Evolutionary conservation across 768 basidiomycete species (phyloP), one percentile per base, ranked within the genome.

Genomic region (Pisolithus microcarpus): DNA sequence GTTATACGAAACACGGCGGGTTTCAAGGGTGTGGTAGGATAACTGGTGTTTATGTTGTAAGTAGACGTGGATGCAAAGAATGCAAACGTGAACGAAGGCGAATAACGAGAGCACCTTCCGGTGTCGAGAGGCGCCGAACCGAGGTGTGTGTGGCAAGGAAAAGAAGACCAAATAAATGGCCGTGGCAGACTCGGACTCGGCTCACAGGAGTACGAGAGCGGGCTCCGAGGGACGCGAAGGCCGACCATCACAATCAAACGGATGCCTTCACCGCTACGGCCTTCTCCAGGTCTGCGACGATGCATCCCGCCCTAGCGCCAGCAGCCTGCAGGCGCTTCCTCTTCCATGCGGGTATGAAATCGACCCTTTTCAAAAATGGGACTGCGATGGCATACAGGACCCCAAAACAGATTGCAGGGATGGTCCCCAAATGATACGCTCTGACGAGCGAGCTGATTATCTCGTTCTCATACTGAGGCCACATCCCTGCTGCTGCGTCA

Each of bases 361-460:
- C 66, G 16, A 70, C 62, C 46, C 67, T 61, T 43, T 56, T 59
- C 46, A 68, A 65, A 46, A 63, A 60, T 48, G 56, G 40, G 36
- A 68, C 68, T 6, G 64, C 62, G 24, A 65, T 18, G 48, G 66
- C 63, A 47, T 68, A 68, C 15, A 66, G 7, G 9, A 58, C 63
- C 15, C 66, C 66, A 38, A 67, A 67, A 44, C 66, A 68, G 51
- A 67, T 52, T 37, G 68, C 64, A 18, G 66, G 66, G 34, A 68
- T 57, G 38, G 54, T 68, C 10, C 68, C 66, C 24, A 68, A 43
- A 46, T 70, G 66, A 59, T 69, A 67, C 0, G 60, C 66, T 50
- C 58, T 66, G 46, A 67, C 64, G 36, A 67, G 66, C 15, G 66
- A 66, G 21, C 58, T 49, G 8, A 67, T 37, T 36, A 68, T 68